Base-by-base conservation (phyloP, 2,329 filamentous ascomycete species). In the Calonectria leucothoes region DNA sequence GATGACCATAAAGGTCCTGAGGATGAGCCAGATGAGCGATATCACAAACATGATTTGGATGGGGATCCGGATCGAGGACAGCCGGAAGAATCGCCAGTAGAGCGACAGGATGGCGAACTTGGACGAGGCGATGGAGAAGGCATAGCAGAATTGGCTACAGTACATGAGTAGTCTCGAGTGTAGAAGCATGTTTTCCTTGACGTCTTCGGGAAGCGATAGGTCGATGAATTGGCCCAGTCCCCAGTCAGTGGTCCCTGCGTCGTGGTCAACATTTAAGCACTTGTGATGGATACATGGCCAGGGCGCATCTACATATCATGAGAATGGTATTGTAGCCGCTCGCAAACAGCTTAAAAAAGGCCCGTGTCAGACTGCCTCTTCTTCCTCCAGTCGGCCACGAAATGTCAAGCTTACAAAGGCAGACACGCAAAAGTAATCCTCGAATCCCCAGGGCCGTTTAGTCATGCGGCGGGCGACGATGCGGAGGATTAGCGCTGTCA, bases 1-100 rank as follows among this genome's bases (percentile, higher is more conserved):
- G 2, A 82, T 79, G 1, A 80, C 80, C 48, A 84, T 76, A 65
- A 84, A 82, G 0, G 80, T 82, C 14, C 81, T 69, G 10, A 82
- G 70, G 3, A 74, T 76, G 3, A 82, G 73, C 82, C 82, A 83
- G 17, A 79, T 70, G 31, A 66, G 37, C 0, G 78, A 77, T 0
- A 71, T 75, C 10, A 37, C 66, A 14, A 80, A 71, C 6, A 83
- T 61, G 6, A 76, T 45, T 0, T 77, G 63, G 17, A 83, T 82
- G 6, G 81, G 75, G 10, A 79, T 74, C 17, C 77, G 79, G 71
- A 83, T 82, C 6, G 70, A 73, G 0, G 81, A 74, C 2, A 76
- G 72, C 6, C 74, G 70, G 59, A 83, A 83, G 2, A 83, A 63
- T 3, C 81, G 77, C 78, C 78, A 82, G 74, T 83, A 83, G 6